Base-by-base conservation (phyloP, 1,284 basidiomycete genomes). In the Boletus semigastroideus region DNA sequence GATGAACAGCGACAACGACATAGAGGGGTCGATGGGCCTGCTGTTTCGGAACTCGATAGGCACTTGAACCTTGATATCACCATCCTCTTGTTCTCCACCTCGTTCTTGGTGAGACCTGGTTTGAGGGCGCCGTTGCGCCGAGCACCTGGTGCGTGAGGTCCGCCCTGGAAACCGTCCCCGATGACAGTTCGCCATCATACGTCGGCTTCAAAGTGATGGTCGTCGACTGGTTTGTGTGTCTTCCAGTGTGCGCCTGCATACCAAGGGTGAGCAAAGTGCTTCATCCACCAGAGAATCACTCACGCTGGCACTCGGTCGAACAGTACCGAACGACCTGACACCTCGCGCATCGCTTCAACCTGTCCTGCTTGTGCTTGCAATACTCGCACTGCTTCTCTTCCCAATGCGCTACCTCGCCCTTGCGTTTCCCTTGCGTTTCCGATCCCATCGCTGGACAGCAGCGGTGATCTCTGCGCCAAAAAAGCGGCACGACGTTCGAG, bases 11-110 rank as follows among this genome's bases (percentile, higher is more conserved):
- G 66, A n/a, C 36, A 37, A 19, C 8, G 49, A 20, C n/a, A 42
- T 41, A 25, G 57, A 34, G 5, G 31, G 31, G 31, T 22, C 9
- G 20, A 49, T 6, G 11, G 52, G 47, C 6, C 4, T 12, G 16
- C 4, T 36, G 37, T 54, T 53, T 14, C 36, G 17, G 4, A 33
- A 36, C 34, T 46, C 45, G 17, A 62, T 57, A 0, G 78, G 76
- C 0, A 78, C 67, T 56, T 84, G 81, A 0, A 82, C 67, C 62
- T 84, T 83, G 67, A 84, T n/a, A n/a, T 69, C 44, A 83, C 66
- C 56, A 81, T 60, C 17, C 62, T 67, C 66, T 79, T 81, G 49
- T 65, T 59, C 17, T 59, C 62, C 0, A 25, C 37, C 31, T 56
- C 17, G 14, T 62, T 20, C 62, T 45, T 48, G 34, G 52, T 49